Conservation (phyloP, 2,329 filamentous ascomycete species). For the Stagonosporopsis rhizophila region DNA sequence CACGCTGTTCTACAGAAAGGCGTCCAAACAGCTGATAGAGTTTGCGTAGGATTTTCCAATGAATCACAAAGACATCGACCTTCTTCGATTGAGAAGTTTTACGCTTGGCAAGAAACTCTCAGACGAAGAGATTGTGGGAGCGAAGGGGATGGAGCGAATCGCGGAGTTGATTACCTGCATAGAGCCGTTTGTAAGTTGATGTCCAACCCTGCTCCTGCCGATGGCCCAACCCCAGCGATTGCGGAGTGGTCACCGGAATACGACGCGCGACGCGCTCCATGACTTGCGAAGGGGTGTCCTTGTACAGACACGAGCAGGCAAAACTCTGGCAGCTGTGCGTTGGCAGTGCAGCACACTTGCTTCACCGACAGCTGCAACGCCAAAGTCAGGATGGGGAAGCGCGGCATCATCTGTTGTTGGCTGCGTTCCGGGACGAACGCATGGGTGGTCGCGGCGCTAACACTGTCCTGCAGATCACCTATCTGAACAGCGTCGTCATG, state of each 20-base stretch:
- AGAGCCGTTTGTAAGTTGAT: slow-evolving; percentile 76
- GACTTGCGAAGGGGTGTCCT: slow-evolving; percentile 26
- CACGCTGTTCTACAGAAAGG: neutral
- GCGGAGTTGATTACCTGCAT: slow-evolving; percentile 70
- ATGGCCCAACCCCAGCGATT: neutral
- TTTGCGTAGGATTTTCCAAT: slow-evolving; percentile 70
- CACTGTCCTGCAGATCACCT: slow-evolving; percentile 53
- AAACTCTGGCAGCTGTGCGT: slow-evolving; percentile 33
- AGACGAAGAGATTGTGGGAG: slow-evolving; percentile 68
- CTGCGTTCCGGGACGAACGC: slow-evolving; percentile 15
- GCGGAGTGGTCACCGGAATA: slow-evolving; percentile 8
- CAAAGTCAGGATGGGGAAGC: slow-evolving; percentile 14
- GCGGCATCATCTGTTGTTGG: slow-evolving; percentile 20
- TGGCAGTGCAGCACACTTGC: slow-evolving; percentile 44
- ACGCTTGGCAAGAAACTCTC: slow-evolving; percentile 72
- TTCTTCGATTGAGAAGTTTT: slow-evolving; percentile 82
- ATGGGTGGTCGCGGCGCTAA: slow-evolving; percentile 33
- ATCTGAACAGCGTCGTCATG: slow-evolving; percentile 59
- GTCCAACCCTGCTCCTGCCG: neutral
- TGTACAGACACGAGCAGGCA: slow-evolving; percentile 21
- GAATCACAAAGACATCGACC: slow-evolving; percentile 78
- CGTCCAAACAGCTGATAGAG: slow-evolving; percentile 31
- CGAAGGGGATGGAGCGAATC: slow-evolving; percentile 70
- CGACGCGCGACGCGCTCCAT: neutral
- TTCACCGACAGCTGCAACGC: slow-evolving; percentile 32